Conservation (phyloP, 768 basidiomycete species). For the Serendipita sp. region DNA sequence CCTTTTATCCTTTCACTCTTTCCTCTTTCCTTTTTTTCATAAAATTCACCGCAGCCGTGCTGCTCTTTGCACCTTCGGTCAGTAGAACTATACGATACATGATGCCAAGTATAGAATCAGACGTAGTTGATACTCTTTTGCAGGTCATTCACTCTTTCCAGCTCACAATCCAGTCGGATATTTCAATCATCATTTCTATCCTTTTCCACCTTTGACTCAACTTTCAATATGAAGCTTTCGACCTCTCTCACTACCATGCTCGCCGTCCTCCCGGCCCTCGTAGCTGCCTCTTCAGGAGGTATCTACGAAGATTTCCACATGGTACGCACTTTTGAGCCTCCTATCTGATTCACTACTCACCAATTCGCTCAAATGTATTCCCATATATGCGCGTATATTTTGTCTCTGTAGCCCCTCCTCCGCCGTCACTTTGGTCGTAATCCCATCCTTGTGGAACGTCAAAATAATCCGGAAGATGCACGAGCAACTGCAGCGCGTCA, state of each 20-base stretch:
- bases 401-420: neutral
- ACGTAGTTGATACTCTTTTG: no score
- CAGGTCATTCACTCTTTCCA: slow-evolving; percentile 6
- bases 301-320: neutral
- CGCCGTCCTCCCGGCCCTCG: neutral
- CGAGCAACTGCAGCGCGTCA: neutral
- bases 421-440: neutral
- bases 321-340: neutral
- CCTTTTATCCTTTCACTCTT: neutral
- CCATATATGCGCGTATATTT: neutral
- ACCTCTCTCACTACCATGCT: neutral
- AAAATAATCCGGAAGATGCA: neutral
- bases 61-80: slow-evolving; percentile 5
- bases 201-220: neutral
- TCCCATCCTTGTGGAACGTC: neutral
- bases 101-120: no score
- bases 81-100: neutral
- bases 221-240: slow-evolving; percentile 2
- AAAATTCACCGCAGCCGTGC: neutral
- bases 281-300: neutral
- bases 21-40: neutral
- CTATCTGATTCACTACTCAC: neutral
- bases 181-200: no score
- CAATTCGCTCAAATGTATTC: neutral
- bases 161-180: neutral